Evolutionary conservation across 1,139 yeast genomes (phyloP), one percentile per base, ranked within the genome.

Genomic region (Taphrina pruni): DNA sequence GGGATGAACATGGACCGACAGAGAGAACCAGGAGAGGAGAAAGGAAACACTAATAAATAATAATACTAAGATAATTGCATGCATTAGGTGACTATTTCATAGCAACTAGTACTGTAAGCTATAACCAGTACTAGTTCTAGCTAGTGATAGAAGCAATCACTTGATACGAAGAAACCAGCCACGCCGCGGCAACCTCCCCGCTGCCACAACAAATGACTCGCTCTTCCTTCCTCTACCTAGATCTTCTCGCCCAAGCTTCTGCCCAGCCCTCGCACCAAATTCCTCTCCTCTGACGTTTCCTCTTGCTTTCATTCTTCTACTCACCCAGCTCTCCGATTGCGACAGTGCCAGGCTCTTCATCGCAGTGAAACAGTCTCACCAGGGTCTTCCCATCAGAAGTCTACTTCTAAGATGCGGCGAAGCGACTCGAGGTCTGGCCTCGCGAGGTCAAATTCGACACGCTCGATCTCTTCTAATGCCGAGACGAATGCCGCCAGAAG

Each of bases 381-480:
- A 26, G 32, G 4, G 32, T 26, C 32, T 26, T 26, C 32, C 32
- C 32, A 26, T 26, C 32, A 26, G 4, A 26, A 26, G 4, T 26
- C 32, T 26, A 26, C 32, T 26, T 36, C 11, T 35, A 39, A 8
- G 21, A 43, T 58, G 62, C 62, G 62, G 11, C 51, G 62, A 17
- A 58, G 54, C 46, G 54, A 58, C 43, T 58, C 62, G n/a, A 26
- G 62, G 6, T 43, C 62, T 6, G 62, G 54, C n/a, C 39, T 58
- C 17, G 11, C 62, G 21, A 20, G 67, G 56, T 64, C 67, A 32
- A 64, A 38, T 35, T 43, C 55, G 20, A 51, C 57, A 8, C 67
- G 67, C 17, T 64, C 67, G 14, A 26, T 64, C 17, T 9, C 61
- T 39, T 64, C 67, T 35, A 56, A 64, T 7, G 67, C 67, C 36